Percentiles rank a stretch among this genome's conserved stretches.
Conservation (phyloP, 2,329 filamentous ascomycete species). For the Biscogniauxia mediterranea region DNA sequence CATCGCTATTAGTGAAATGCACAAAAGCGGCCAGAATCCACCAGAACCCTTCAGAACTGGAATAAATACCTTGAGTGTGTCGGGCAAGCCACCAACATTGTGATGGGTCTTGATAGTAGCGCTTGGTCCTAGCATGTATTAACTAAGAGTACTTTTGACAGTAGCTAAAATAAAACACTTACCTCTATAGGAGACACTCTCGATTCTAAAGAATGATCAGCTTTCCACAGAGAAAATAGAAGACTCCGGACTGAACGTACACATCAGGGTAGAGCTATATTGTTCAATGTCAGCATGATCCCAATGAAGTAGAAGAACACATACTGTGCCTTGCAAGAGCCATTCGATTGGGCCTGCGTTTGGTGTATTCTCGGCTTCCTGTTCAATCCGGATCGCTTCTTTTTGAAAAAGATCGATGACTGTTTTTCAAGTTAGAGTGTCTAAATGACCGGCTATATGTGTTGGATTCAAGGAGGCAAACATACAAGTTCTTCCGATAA, state of each 20-base stretch:
- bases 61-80: conserved; percentile 40
- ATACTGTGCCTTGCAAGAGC: too few relatives aligned
- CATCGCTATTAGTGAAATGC: too few relatives aligned
- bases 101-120: too few relatives aligned
- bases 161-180: conserved; percentile 46
- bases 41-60: too few relatives aligned
- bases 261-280: conserved; percentile 60
- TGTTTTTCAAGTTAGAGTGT: conserved; percentile 15
- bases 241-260: conserved; percentile 1
- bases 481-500: conserved; percentile 70
- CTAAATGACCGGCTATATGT: too few relatives aligned
- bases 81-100: not conserved
- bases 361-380: too few relatives aligned
- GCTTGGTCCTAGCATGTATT: too few relatives aligned
- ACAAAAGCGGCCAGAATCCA: too few relatives aligned
- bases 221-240: not conserved
- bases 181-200: too few relatives aligned
- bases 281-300: conserved; percentile 86
- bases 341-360: conserved; percentile 1
- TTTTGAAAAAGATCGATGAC: conserved; percentile 84
- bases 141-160: conserved; percentile 40
- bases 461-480: too few relatives aligned
- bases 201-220: conserved; percentile 39
- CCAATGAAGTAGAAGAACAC: too few relatives aligned
- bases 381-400: conserved; percentile 61